These are phyloP conservation scores for Aspergillus intermedius DNA, from an alignment of 2,329 filamentous ascomycete species.

Conservation along the genomic window DNA sequence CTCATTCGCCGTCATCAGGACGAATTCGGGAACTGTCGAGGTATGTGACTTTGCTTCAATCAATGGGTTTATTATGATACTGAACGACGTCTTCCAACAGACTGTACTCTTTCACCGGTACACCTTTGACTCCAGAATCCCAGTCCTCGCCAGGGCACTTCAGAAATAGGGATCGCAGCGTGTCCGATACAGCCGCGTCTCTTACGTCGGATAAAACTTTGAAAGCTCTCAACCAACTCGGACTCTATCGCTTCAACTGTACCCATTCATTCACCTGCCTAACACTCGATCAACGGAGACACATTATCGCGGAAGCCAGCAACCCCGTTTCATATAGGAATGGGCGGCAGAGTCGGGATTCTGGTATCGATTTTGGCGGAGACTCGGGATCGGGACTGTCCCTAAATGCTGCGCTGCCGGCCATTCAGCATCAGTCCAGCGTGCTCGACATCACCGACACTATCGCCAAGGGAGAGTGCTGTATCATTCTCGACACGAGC, in stretches of 20 bases:
- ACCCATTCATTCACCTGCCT: constrained; percentile 43
- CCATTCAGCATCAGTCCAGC: neutral
- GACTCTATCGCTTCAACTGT: constrained; percentile 36
- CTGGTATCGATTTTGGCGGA: constrained; percentile 16
- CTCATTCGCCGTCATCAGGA: neutral
- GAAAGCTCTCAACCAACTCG: constrained; percentile 47
- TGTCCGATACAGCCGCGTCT: neutral
- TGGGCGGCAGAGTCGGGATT: constrained; percentile 7
- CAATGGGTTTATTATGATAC: neutral
- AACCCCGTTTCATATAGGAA: constrained; percentile 23
- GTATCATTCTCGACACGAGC: constrained; percentile 33
- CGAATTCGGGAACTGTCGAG: neutral
- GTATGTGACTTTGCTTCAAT: neutral
- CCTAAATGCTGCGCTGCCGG: neutral
- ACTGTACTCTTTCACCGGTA: neutral
- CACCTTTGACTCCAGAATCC: neutral
- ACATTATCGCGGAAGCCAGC: constrained; percentile 48
- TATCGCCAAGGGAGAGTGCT: constrained; percentile 9
- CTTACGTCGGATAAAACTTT: constrained; percentile 24
- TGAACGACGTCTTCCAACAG: neutral
- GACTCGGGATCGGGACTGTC: constrained; percentile 6
- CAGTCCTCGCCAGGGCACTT: neutral
- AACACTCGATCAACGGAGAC: constrained; percentile 41
- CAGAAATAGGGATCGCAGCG: too few relatives aligned
- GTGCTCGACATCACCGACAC: neutral